Base-by-base conservation (phyloP, 2,329 filamentous ascomycete genomes). In the Ceratocystis destructans region DNA sequence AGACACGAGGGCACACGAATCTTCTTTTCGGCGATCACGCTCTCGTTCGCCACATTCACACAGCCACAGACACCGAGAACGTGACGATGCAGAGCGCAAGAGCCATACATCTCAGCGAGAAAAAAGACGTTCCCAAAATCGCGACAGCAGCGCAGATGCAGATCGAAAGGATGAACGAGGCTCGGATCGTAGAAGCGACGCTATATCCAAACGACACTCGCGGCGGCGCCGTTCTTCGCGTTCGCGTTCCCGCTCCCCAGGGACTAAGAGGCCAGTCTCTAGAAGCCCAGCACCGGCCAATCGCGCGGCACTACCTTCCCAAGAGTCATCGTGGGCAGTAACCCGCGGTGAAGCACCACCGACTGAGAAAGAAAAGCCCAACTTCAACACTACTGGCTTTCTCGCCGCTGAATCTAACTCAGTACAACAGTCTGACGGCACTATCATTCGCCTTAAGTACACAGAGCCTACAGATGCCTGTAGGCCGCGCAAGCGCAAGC, bases 391-490 rank as follows among this genome's bases (percentile, higher is more conserved):
- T 44, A 91, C 91, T 0, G 94, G 94, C 33, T 79, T 88, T 6
- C 80, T 99, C 20, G 94, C 94, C 2, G 90, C 91, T 57, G 91
- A 90, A 70, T 91, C 91, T 64, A 97, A 99, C 74, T 79, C 83
- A 1, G 76, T 86, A 20, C 85, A 85, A 6, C 85, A 95, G 69
- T 83, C 83, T 31, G 85, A 85, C 71, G 90, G 89, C 67, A 87
- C 86, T 2, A 82, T 82, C 25, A 86, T 96, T 65, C 85, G 90
- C 2, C 83, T 99, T 61, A 97, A 97, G 78, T 99, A 99, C 75
- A 89, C 96, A 77, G 94, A 99, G 76, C 94, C 94, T 1, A 79
- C 90, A 10, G 94, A 99, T 78, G 90, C 93, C 62, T 88, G 94
- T 68, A 96, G 96, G 71, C 90, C 94, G 0, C 82, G 92, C 0